These are phyloP conservation scores for Zizania latifolia DNA, from an alignment of 176 grass and related monocot genomes.

Conservation along the genomic window DNA sequence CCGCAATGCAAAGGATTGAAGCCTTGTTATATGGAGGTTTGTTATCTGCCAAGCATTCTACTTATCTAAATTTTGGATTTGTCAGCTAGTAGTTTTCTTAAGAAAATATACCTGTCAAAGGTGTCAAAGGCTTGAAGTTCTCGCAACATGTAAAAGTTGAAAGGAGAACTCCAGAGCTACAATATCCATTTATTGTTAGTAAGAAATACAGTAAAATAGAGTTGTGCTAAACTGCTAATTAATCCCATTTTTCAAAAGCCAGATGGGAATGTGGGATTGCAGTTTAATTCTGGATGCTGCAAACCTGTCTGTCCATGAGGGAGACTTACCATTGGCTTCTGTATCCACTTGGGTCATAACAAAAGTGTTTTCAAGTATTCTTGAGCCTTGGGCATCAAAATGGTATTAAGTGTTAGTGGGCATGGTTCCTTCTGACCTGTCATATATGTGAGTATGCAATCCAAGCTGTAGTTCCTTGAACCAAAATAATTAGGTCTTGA, in stretches of 20 bases:
- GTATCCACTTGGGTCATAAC: not conserved
- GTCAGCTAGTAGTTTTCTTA: conserved; percentile 28
- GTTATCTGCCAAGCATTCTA: conserved; percentile 4
- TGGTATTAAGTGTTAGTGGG: not conserved
- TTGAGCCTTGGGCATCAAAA: not conserved
- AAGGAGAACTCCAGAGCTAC: not conserved
- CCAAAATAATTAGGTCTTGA: not conserved
- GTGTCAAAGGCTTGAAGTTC: not conserved
- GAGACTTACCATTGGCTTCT: not conserved
- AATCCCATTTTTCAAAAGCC: not conserved
- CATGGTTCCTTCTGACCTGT: not conserved
- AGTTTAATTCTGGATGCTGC: conserved; percentile 8
- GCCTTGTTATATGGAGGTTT: conserved; percentile 68
- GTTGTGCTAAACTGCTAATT: not conserved
- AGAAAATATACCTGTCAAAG: not conserved
- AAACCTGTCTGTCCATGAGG: not conserved
- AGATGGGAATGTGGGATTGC: not conserved
- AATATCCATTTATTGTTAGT: not conserved
- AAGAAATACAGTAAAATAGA: not conserved
- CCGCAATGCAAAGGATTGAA: conserved; percentile 79
- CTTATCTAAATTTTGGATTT: conserved; percentile 4
- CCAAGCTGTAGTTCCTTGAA: not conserved
- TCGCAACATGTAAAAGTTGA: conserved; percentile 1
- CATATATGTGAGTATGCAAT: not conserved
- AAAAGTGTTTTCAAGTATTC: not conserved